Conservation (phyloP, 768 basidiomycete genomes). For the Gautieria morchelliformis region DNA sequence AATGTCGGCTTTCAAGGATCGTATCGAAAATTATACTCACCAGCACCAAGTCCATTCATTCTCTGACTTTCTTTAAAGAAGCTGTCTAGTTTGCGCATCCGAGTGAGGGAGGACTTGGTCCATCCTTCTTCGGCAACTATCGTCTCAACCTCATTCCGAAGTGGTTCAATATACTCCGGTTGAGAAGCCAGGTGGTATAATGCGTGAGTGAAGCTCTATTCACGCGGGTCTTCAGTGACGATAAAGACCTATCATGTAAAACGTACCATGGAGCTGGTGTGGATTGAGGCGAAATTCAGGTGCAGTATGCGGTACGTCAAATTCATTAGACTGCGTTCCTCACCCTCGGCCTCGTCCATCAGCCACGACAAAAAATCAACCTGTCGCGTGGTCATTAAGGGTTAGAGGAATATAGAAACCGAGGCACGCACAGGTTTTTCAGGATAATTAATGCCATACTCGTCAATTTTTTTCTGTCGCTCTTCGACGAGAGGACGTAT, state of each 20-base stretch:
- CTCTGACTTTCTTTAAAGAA: conserved; percentile 24
- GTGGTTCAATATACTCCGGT: conserved; percentile 25
- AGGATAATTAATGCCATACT: conserved; percentile 6
- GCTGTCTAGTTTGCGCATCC: conserved; percentile 27
- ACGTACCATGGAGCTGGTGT: conserved; percentile 9
- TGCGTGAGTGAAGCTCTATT: conserved; percentile 22
- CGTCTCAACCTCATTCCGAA: conserved; percentile 31
- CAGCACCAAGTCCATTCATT: conserved; percentile 13
- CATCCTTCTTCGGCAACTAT: conserved; percentile 16
- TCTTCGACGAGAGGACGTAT: conserved; percentile 9
- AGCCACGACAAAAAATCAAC: conserved; percentile 8
- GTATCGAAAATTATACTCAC: conserved; percentile 13
- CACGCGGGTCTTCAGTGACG: not conserved
- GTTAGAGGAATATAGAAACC: not conserved
- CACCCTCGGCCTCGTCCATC: conserved; percentile 7
- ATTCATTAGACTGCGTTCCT: not conserved
- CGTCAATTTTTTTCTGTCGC: conserved; percentile 6
- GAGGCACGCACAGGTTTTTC: conserved; percentile 9
- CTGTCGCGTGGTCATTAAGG: not conserved
- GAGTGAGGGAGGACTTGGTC: conserved; percentile 21
- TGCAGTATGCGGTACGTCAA: conserved; percentile 6
- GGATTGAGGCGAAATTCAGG: conserved; percentile 10
- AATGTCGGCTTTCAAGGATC: not conserved
- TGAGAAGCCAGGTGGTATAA: conserved; percentile 27
- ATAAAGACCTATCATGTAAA: not conserved